Conservation (phyloP, 2,329 filamentous ascomycete species). For the Beauveria scarabaeidicola region DNA sequence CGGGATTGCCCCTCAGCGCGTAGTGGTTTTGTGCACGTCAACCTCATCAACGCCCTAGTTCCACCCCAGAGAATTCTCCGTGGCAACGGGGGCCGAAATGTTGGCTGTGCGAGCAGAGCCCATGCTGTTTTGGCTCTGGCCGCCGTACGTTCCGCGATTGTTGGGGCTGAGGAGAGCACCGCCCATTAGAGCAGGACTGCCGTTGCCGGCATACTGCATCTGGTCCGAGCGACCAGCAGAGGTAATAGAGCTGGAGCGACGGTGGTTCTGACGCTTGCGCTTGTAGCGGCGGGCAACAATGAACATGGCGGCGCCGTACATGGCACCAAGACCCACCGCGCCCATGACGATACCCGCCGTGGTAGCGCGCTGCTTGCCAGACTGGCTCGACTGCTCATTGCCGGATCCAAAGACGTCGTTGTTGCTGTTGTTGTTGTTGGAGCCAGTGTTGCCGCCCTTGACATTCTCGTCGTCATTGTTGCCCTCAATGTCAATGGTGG, state of each 20-base stretch:
- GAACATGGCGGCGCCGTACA: conserved; percentile 94
- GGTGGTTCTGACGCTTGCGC: conserved; percentile 70
- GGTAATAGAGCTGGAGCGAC: conserved; percentile 65
- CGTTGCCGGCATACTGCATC: conserved; percentile 41
- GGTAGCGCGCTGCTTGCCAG: conserved; percentile 52
- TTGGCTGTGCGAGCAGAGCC: conserved; percentile 50
- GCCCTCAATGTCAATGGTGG: conserved; percentile 49
- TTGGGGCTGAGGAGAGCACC: conserved; percentile 50
- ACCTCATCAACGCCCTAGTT: conserved; percentile 50
- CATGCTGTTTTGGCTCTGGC: conserved; percentile 58
- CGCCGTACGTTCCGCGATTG: conserved; percentile 48
- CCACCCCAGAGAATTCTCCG: conserved; percentile 93
- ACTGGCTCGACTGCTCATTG: conserved; percentile 35
- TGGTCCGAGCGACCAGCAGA: conserved; percentile 38
- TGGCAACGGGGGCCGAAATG: conserved; percentile 84
- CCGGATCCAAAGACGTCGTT: conserved; percentile 34
- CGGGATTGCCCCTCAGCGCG: background rate
- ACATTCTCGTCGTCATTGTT: conserved; percentile 32
- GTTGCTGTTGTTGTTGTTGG: conserved; percentile 25
- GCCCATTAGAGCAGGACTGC: conserved; percentile 60
- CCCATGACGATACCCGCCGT: conserved; percentile 66
- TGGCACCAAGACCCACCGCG: conserved; percentile 66
- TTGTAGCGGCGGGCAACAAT: conserved; percentile 85
- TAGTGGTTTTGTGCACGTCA: background rate
- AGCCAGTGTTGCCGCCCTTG: conserved; percentile 20